Conservation (phyloP, 73 alveolate genomes). For the Halteria grandinella region DNA sequence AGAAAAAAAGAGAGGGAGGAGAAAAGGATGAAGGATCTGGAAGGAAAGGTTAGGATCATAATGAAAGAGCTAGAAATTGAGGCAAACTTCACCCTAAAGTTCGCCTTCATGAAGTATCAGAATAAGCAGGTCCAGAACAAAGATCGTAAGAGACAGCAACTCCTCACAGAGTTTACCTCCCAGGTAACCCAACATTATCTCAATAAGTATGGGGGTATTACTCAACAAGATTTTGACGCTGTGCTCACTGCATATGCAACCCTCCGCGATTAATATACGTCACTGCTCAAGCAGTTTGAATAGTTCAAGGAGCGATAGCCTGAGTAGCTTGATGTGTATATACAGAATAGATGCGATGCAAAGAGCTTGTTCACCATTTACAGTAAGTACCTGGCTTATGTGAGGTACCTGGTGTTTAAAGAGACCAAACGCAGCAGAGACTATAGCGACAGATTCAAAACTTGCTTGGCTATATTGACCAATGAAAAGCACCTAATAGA, state of each 20-base stretch:
- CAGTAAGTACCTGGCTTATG: conserved; percentile 17
- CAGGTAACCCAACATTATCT: neutral
- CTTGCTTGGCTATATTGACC: conserved; percentile 14
- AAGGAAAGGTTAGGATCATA: neutral
- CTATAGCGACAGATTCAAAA: neutral
- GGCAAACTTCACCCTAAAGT: conserved; percentile 26
- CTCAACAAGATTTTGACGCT: neutral
- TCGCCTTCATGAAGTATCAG: conserved; percentile 24
- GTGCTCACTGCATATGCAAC: neutral
- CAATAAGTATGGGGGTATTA: conserved; percentile 4
- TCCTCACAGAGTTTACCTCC: neutral
- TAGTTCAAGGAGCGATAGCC: conserved; percentile 27
- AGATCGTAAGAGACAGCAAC: neutral
- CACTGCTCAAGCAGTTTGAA: conserved; percentile 7
- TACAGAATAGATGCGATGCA: neutral
- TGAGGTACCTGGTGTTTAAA: conserved; percentile 12
- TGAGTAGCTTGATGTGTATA: conserved; percentile 6
- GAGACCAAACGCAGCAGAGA: neutral
- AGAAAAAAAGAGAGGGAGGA: neutral
- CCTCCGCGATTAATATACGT: neutral
- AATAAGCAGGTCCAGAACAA: neutral
- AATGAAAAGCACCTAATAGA: conserved; percentile 14
- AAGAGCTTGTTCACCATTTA: conserved; percentile 23
- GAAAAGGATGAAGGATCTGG: neutral
- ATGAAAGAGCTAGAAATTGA: neutral